Base-by-base conservation (phyloP, 2,329 filamentous ascomycete genomes). In the Thelonectria blattea region DNA sequence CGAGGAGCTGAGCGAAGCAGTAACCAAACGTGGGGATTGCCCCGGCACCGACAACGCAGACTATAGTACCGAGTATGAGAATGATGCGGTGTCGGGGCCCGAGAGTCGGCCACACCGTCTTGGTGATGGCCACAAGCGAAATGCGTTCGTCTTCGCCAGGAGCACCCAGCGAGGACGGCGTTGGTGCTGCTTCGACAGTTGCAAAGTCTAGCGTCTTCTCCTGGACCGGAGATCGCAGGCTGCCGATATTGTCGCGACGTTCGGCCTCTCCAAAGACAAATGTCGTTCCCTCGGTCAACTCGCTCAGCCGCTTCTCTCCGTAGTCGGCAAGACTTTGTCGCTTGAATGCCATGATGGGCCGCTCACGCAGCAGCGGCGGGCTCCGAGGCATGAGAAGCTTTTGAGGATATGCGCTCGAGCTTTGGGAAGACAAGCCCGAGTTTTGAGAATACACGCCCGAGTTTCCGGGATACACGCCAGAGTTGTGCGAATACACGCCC, bases 21-120 rank as follows among this genome's bases (percentile, higher is more conserved):
- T 85, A 92, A 0, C 92, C 89, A 68, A 97, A 97, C 0, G 86
- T 78, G 0, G 93, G 91, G 0, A 89, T 91, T 24, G 85, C 82
- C 3, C 82, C 85, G 3, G 91, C 89, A 48, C 91, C 87, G 0
- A 89, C 67, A 1, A 90, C 68, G 30, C 89, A 87, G 46, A 84
- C 81, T 0, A 84, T n/a, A 10, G 92, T 75, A 1, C 88, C 91
- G 2, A 84, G 55, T 0, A 89, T 27, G 1, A 96, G 76, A 12
- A 85, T 73, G 0, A 83, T 2, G 1, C 83, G 85, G 12, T 88
- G 80, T 7, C 65, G 75, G 52, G 68, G 70, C 1, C 79, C 76
- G 1, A 97, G 77, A 0, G 76, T 81, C 0, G 91, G 89, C 86
- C 91, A 90, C 0, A 97, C 81, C 0, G 91, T 93, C 14, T 74